phyloP scores from a whole-genome alignment of 805 yeast species.

The Schwanniomyces vanrijiae region DNA sequence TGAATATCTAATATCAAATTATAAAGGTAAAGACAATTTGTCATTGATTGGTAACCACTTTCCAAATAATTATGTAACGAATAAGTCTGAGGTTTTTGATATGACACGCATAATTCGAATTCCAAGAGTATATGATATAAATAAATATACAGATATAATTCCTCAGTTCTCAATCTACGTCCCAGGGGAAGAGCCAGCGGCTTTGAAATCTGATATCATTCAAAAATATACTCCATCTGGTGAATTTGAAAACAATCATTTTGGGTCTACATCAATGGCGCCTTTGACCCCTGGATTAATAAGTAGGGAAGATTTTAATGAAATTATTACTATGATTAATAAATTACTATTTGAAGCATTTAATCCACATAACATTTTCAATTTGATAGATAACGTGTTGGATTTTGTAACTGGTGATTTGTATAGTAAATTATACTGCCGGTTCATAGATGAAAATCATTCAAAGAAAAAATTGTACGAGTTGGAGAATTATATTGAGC shows the following conservation, averaged over 20 bases:
- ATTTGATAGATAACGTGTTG: conserved; percentile 37
- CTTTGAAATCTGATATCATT: conserved; percentile 27
- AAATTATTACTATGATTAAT: conserved; percentile 49
- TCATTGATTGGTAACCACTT: conserved; percentile 62
- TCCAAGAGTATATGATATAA: conserved; percentile 49
- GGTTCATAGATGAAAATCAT: conserved; percentile 13
- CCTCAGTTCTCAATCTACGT: conserved; percentile 56
- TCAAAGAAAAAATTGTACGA: conserved; percentile 30
- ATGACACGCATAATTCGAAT: conserved; percentile 62
- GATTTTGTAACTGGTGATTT: conserved; percentile 41
- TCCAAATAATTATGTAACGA: conserved; percentile 53
- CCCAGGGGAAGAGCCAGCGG: conserved; percentile 70
- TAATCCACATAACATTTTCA: conserved; percentile 25
- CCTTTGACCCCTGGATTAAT: conserved; percentile 36
- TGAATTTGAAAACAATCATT: conserved; percentile 38
- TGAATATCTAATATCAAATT: conserved; percentile 48
- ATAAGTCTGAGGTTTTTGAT: conserved; percentile 23
- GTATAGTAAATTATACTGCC: conserved; percentile 21
- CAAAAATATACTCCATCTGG: conserved; percentile 38
- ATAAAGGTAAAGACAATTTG: conserved; percentile 17
- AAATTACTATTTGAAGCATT: conserved; percentile 37
- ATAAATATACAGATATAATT: conserved; percentile 30
- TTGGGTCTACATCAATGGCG: conserved; percentile 54
- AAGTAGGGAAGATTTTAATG: conserved; percentile 33
- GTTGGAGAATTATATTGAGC: conserved; percentile 38